Base-by-base conservation (phyloP, 306 rosid genomes). In the Vigna hirtella region DNA sequence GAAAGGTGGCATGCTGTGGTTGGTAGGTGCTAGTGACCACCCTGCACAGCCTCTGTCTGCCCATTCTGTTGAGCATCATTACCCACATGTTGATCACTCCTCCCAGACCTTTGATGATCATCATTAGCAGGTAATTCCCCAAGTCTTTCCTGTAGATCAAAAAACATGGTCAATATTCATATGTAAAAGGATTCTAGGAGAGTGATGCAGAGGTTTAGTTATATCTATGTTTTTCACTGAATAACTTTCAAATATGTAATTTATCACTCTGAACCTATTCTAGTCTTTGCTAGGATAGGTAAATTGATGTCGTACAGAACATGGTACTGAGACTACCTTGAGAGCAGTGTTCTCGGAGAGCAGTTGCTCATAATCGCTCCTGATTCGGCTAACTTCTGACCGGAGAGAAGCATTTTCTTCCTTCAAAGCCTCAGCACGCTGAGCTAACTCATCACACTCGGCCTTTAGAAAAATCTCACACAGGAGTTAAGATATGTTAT, bases 361-460 rank as follows among this genome's bases (percentile, higher is more conserved):
- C 82, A 95, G 91, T 80, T 90, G 96, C 72, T 95, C 97, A 76
- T 95, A 88, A 69, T 95, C 93, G 7, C 93, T 88, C 89, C 93
- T 91, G 71, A 93, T 91, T 57, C 86, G 90, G 81, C 43, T 86
- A 69, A 95, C 97, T 86, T 95, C 98, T 38, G 92, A 84, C 73
- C 93, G 91, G 45, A 95, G 94, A 52, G 72, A 79, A 47, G 90
- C 90, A 88, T 95, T 95, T 84, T 95, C 99, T 42, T 93, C 96
- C 77, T 93, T 95, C 72, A 95, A 86, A 36, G 70, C 91, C 7
- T 91, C 99, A 9, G 99, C 99, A 62, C 94, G 90, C 83, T 88
- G 97, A 74, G 94, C 95, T 76, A 95, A 89, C 81, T 93, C 99
- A 55, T 95, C 99, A 26, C 99, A 95, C 87, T 95, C 99, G 9